Base-by-base conservation (phyloP, 495 filamentous ascomycete genomes). In the Trichoderma orchidacearum region DNA sequence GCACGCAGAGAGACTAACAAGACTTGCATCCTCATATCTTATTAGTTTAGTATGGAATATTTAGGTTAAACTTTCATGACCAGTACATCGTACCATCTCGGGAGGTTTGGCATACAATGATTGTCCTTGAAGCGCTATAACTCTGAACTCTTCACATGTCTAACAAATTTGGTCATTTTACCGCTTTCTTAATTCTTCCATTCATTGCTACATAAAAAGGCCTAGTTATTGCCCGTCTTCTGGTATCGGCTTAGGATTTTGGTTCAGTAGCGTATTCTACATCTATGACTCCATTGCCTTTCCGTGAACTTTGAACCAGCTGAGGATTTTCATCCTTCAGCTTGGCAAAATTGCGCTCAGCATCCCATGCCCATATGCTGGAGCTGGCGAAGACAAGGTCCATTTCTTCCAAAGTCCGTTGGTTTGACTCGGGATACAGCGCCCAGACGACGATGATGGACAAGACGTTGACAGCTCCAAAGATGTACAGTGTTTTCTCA, bases 381-480 rank as follows among this genome's bases (percentile, higher is more conserved):
- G 77, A 68, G 1, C 77, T 70, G 0, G 82, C 84, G 53, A 86
- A 86, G 8, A 86, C 63, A 5, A 86, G 69, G 59, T 86, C 80
- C 74, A 86, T 86, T 56, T 85, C 83, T 59, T 87, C 84, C 18
- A 87, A 69, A 0, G 82, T 85, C 13, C 82, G 80, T 64, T 85
- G 82, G 62, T 81, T 84, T 27, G 76, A 81, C 62, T 87, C 83
- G 0, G 84, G 84, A 54, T 86, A 86, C 0, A 85, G 59, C n/a
- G 78, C 80, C 80, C 81, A 86, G 23, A 86, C 79, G 69, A 84
- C 81, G 9, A 80, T 80, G 15, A 85, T 79, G 5, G 76, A 76
- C 60, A 85, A 68, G 29, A 82, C 73, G 63, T 85, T 86, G 64
- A 72, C 77, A 28, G 76, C 76, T 12, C 74, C 84, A 61, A 86